A percentile compares a stretch with the other conserved stretches of the same genome.
Evolutionary conservation across 2,329 filamentous ascomycete genomes (phyloP).

Genomic region (Chrysosporium keratinophilum): DNA sequence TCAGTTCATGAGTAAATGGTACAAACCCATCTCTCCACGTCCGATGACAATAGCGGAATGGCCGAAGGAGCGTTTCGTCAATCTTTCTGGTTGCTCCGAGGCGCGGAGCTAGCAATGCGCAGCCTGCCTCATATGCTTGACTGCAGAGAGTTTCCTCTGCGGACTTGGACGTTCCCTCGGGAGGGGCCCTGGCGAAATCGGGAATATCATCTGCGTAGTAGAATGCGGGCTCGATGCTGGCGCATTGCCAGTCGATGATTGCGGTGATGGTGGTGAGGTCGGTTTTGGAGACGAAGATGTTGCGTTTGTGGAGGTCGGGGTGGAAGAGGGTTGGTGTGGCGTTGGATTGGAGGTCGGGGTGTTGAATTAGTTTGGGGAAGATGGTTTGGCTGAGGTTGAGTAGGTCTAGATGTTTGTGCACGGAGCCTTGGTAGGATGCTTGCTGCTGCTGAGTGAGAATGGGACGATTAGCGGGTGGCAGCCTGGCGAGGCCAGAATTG

Average conservation of each 20-base stretch:
- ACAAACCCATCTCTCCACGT: conserved; percentile 35
- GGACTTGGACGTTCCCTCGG: conserved; percentile 19
- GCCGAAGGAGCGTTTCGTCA: conserved; percentile 30
- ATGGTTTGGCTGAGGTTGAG: conserved; percentile 24
- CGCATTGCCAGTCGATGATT: conserved; percentile 38
- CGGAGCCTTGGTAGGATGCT: conserved; percentile 29
- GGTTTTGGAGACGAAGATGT: conserved; percentile 35
- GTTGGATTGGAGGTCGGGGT: conserved; percentile 22
- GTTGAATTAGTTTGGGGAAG: conserved; percentile 23
- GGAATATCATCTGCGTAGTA: conserved; percentile 31
- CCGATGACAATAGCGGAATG: conserved; percentile 33
- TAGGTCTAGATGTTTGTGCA: conserved; percentile 27
- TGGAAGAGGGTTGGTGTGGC: conserved; percentile 30
- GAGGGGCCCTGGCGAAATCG: conserved; percentile 30
- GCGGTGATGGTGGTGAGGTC: conserved; percentile 30
- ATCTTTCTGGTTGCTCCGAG: conserved; percentile 22
- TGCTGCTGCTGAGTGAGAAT: conserved; percentile 16
- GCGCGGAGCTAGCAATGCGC: conserved; percentile 14
- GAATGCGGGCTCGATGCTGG: conserved; percentile 34
- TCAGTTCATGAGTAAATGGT: conserved; percentile 33
- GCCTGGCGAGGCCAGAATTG: conserved; percentile 30
- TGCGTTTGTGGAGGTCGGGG: conserved; percentile 34
- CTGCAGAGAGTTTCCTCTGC: conserved; percentile 18
- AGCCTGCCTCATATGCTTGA: conserved; percentile 24
- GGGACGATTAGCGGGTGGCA: conserved; percentile 20